Evolutionary conservation across 306 rosid species (phyloP), one percentile per base, ranked within the genome.

Genomic region (Glycyrrhiza uralensis): DNA sequence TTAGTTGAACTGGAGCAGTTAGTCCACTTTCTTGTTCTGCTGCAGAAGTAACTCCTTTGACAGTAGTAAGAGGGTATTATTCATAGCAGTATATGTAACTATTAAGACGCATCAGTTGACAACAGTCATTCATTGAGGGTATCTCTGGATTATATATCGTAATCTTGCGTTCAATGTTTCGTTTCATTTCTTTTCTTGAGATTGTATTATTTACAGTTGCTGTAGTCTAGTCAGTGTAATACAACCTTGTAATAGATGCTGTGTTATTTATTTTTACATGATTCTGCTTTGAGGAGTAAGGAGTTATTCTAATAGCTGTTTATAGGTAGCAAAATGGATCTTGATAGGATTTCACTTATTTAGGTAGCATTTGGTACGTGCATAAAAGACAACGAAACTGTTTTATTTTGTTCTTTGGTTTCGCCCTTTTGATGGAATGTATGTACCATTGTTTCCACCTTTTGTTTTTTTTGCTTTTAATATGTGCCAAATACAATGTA

Each of bases 1-100:
- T 94, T 61, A 50, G 44, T 66, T 71, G 72, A 80, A 59, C 26
- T 30, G 74, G 54, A 28, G 72, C 42, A 17, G 61, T 12, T 41
- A 61, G 29, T 15, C 61, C 22, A 12, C 54, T 57, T 12, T 58
- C 29, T 26, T n/a, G 39, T 71, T 75, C 46, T 65, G 24, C 52
- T 66, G 67, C 61, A 14, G 50, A 71, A 47, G 52, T 24, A 35
- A 73, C 72, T 66, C 32, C 7, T n/a, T 22, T 28, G 75, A 35
- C 62, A 6, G 39, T 57, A 32, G 56, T 46, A 65, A 5, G 29
- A 55, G 73, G 18, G 33, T 69, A 54, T 82, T 47, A 19, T 74
- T 69, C 47, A 14, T 15, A 35, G 70, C 41, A 33, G 38, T 24
- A 72, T 42, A 58, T 77, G 69, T 69, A 77, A 72, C 76, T 44